Evolutionary conservation across 1,284 basidiomycete genomes (phyloP).

Genomic region (Amylostereum areolatum): DNA sequence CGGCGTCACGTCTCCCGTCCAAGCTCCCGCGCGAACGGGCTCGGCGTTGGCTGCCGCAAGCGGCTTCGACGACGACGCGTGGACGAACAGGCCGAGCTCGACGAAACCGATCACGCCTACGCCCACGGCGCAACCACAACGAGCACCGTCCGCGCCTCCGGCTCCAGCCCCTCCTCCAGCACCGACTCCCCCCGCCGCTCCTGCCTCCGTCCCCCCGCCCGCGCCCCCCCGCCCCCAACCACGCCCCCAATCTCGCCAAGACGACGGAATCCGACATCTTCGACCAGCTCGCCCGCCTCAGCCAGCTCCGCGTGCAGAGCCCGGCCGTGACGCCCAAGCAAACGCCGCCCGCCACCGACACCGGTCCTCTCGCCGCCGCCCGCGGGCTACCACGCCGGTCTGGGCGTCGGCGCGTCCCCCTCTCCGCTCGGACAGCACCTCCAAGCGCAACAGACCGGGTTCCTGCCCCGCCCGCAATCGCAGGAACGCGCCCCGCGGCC

Average conservation of each 20-base stretch:
- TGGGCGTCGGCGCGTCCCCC: conserved; percentile 70
- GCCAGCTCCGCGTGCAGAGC: conserved; percentile 47
- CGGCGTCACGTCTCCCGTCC: conserved; percentile 38
- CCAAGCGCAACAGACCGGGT: conserved; percentile 53
- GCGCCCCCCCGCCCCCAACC: no score
- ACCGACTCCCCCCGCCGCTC: conserved; percentile 28
- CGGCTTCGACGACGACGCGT: conserved; percentile 97
- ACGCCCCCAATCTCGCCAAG: no score
- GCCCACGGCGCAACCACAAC: conserved; percentile 33
- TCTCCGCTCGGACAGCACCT: conserved; percentile 64
- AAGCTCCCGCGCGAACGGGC: conserved; percentile 47
- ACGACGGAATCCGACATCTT: conserved; percentile 73
- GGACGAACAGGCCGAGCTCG: conserved; percentile 86
- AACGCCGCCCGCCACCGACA: conserved; percentile 23
- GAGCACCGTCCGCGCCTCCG: conserved; percentile 31
- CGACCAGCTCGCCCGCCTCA: conserved; percentile 63
- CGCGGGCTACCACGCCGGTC: conserved; percentile 53
- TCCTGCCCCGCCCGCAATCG: conserved; percentile 26
- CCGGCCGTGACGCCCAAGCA: conserved; percentile 24
- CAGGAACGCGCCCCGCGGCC: conserved; percentile 29
- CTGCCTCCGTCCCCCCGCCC: conserved; percentile 26
- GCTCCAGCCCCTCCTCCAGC: conserved; percentile 35
- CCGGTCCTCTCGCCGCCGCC: conserved; percentile 33
- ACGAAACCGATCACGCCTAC: conserved; percentile 63
- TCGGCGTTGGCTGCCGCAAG: conserved; percentile 43